Evolutionary conservation across 257 asterid genomes (phyloP).

Genomic region (Solanum appendiculatum): DNA sequence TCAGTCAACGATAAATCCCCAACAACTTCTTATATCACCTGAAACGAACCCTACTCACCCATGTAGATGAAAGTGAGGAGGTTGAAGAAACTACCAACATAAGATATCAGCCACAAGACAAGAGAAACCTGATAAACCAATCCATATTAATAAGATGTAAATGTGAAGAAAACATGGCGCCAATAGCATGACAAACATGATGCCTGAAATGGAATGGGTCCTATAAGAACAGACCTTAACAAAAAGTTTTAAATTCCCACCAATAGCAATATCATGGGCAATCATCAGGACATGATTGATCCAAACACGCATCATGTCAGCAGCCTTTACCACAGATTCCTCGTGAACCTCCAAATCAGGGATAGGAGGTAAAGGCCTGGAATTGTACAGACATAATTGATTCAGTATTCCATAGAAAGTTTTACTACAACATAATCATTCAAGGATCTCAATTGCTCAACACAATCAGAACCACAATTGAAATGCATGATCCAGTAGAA

Average conservation of each 20-base stretch:
- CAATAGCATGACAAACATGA: slow-evolving; percentile 1
- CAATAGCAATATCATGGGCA: slow-evolving; percentile 64
- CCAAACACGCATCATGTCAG: slow-evolving; percentile 64
- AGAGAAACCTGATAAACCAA: slow-evolving; percentile 53
- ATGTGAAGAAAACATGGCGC: not conserved
- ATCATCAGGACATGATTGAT: slow-evolving; percentile 49
- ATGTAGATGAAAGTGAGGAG: slow-evolving; percentile 61
- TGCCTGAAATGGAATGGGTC: not conserved
- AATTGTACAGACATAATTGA: not conserved
- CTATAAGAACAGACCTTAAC: slow-evolving; percentile 39
- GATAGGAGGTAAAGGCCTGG: slow-evolving; percentile 94
- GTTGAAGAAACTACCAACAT: slow-evolving; percentile 68
- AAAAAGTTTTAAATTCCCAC: slow-evolving; percentile 55
- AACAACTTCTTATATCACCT: not conserved
- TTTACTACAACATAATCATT: not conserved
- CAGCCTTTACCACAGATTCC: slow-evolving; percentile 55
- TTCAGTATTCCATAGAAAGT: not conserved
- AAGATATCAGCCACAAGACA: slow-evolving; percentile 56
- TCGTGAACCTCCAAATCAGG: slow-evolving; percentile 78
- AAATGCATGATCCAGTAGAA: not conserved
- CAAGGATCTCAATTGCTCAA: not conserved
- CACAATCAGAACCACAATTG: not conserved
- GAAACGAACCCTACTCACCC: slow-evolving; percentile 32
- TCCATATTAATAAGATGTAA: not conserved
- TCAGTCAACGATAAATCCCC: not conserved